Evolutionary conservation across 331 rosid species (phyloP), one percentile per base, ranked within the genome.

Genomic region (Quercus lobata): DNA sequence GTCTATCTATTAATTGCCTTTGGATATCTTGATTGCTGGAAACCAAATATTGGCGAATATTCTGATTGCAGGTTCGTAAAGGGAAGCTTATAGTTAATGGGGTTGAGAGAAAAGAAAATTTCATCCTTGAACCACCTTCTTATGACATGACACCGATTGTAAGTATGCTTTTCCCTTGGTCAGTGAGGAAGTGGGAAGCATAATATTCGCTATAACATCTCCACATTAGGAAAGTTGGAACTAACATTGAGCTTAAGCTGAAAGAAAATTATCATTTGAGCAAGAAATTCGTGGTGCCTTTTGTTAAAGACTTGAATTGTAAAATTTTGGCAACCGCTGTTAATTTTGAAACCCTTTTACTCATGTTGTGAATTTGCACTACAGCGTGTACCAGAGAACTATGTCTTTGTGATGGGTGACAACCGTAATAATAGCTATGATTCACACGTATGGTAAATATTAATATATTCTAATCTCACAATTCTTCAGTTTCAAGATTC

Each of bases 341-440:
- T 74, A 34, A 71, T 55, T n/a, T 56, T 52, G 35, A 44, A 76
- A 54, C 65, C 24, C 19, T 78, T 16, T 6, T 54, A 34, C 55
- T 78, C 49, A 56, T 37, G 71, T 61, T 84, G 49, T 73, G 22
- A 30, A 57, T 41, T 37, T 71, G 63, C 44, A 19, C 61, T 76
- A 77, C 85, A 96, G 99, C 90, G 83, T 44, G 98, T 96, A 35
- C 97, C 99, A 5, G 91, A 96, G 72, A 88, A 90, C 73, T 83
- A 86, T 4, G 97, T 96, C 6, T 96, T 96, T 80, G 99, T 93
- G 86, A 96, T 96, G 99, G 99, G 98, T 52, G 99, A 96, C 86
- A 96, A 96, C 85, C 94, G 99, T 81, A 96, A 96, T 72, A 96
- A 96, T 89, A 93, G 99, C 90, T 93, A 96, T 3, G 99, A 96